phyloP scores from a whole-genome alignment of 106 monocot species.

The Acorus gramineus region DNA sequence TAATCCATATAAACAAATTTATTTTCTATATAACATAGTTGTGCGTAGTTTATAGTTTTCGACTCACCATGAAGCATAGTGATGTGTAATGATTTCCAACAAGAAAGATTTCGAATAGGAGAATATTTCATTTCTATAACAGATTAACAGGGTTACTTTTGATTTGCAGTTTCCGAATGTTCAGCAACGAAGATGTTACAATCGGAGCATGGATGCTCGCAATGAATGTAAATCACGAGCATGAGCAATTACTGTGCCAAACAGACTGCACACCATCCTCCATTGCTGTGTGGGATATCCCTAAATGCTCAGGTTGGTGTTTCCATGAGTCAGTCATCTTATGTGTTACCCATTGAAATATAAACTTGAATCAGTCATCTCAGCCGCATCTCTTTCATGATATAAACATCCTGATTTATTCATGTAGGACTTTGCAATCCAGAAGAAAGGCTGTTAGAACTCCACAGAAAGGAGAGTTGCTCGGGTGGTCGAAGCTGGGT shows the following conservation, averaged over 20 bases:
- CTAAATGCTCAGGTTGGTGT: conserved; percentile 81
- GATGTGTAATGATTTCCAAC: too few species aligned
- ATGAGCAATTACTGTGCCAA: conserved; percentile 47
- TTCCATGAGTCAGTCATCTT: not conserved
- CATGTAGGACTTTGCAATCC: conserved; percentile 46
- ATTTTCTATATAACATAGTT: too few species aligned
- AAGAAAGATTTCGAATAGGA: too few species aligned
- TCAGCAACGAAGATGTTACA: conserved; percentile 95
- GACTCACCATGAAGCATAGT: too few species aligned
- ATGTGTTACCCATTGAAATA: too few species aligned
- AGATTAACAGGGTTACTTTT: too few species aligned
- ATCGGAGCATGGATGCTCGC: conserved; percentile 96
- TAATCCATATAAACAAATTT: too few species aligned
- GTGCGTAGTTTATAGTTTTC: too few species aligned
- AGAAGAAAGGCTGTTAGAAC: conserved; percentile 47
- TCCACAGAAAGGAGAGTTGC: conserved; percentile 50
- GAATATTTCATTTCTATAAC: not conserved
- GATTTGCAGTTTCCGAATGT: conserved; percentile 80
- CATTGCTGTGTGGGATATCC: conserved; percentile 98
- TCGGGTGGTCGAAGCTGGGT: conserved; percentile 21
- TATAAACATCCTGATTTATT: too few species aligned
- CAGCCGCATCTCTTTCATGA: conserved; percentile 4
- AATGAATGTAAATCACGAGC: conserved; percentile 98
- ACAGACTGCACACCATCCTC: conserved; percentile 62
- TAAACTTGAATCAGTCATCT: too few species aligned